Evolutionary conservation across 257 asterid genomes (phyloP), one percentile per base, ranked within the genome.

Genomic region (Solanum bulbocastanum): DNA sequence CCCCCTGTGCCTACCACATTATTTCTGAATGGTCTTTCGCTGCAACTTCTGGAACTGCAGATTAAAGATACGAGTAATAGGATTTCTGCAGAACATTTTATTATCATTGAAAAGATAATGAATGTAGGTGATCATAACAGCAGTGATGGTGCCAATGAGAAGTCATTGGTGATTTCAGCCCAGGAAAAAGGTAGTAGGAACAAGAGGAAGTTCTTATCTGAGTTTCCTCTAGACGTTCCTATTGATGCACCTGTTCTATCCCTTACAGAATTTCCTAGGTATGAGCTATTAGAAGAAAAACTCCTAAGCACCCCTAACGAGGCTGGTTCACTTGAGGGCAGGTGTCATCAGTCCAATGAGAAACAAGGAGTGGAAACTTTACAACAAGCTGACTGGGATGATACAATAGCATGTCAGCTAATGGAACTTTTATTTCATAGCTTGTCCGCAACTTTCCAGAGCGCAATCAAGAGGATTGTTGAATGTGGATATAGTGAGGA

Each of bases 181-280:
- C 87, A 44, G 46, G 94, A 89, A 87, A 92, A 93, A 84, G 95
- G 92, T 87, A 90, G 93, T 79, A 90, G 96, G 90, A 95, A 95
- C 86, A 96, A 96, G 90, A 89, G 98, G 92, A 96, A 95, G 85
- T 93, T 87, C 89, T 60, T 94, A 65, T 46, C 95, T n/a, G 98
- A 95, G 76, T 86, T 84, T 81, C 88, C 94, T 0, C 36, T 86
- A 15, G 93, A 93, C 49, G 49, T 83, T 35, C 89, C 91, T 14
- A 83, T 83, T 10, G 92, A 91, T 65, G 85, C 87, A 36, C 83
- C 95, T 2, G 86, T 85, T n/a, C 71, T 85, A 49, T 94, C 96
- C 85, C 88, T 91, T 82, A 90, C 93, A 10, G 97, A 96, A 87
- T 90, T 91, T 90, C 92, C 97, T 6, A 89, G 92, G 87, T 93